phyloP scores from a whole-genome alignment of 2,329 filamentous ascomycete species.

The Xylaria sp. region DNA sequence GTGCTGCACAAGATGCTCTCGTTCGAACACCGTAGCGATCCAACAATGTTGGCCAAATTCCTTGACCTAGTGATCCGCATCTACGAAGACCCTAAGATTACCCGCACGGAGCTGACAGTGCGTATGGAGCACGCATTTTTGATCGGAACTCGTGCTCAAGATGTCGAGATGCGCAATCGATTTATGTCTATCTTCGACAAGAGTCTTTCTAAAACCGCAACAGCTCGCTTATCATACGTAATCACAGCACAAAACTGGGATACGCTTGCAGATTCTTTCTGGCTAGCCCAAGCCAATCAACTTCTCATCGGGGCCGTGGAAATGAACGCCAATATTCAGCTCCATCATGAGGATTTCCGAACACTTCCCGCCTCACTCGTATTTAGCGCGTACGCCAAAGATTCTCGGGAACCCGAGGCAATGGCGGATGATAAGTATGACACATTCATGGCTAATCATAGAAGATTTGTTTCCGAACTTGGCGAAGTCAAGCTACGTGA shows the following conservation, averaged over 20 bases:
- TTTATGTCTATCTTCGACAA: conserved; percentile 98
- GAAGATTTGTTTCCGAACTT: conserved; percentile 84
- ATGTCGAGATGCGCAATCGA: conserved; percentile 95
- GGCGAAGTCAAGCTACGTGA: conserved; percentile 89
- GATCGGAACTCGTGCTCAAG: conserved; percentile 90
- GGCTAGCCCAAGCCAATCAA: conserved; percentile 95
- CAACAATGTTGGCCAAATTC: conserved; percentile 90
- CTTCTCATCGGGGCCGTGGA: conserved; percentile 92
- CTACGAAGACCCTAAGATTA: conserved; percentile 97
- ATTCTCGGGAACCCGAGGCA: conserved; percentile 69
- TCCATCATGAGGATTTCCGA: conserved; percentile 87
- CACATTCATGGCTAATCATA: conserved; percentile 78
- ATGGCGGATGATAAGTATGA: conserved; percentile 89
- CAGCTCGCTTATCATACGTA: conserved; percentile 88
- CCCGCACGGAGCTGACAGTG: conserved; percentile 93
- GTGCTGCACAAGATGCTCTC: conserved; percentile 99
- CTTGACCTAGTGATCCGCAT: conserved; percentile 96
- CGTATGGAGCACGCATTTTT: conserved; percentile 98
- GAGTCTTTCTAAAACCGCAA: conserved; percentile 92
- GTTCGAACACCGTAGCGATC: conserved; percentile 87
- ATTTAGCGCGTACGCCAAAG: conserved; percentile 78
- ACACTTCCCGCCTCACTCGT: conserved; percentile 78
- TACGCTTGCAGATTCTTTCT: conserved; percentile 92
- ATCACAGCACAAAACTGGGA: conserved; percentile 97
- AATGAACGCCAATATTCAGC: conserved; percentile 78